These are phyloP conservation scores for Daldinia sp. DNA, from an alignment of 2,329 filamentous ascomycete genomes.

Conservation along the genomic window DNA sequence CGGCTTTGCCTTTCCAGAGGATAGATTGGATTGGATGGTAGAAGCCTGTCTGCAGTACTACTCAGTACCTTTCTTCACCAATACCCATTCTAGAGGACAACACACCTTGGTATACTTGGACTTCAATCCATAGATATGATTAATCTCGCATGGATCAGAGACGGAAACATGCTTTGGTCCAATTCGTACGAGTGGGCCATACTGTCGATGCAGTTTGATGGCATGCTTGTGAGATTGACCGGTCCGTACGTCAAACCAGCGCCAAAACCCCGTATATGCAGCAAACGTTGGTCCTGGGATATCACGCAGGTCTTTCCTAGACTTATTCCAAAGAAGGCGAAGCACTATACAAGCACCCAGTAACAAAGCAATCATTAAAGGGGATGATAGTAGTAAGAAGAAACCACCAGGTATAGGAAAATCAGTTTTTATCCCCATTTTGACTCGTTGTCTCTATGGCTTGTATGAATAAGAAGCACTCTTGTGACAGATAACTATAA, in stretches of 20 bases:
- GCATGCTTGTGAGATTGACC: background rate
- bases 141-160: conserved; percentile 19
- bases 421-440: background rate
- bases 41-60: background rate
- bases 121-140: conserved; percentile 25
- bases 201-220: background rate
- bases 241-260: background rate
- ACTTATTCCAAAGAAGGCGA: background rate
- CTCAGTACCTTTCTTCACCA: background rate
- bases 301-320: background rate
- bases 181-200: conserved; percentile 8
- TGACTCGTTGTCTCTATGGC: background rate
- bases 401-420: background rate
- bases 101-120: conserved; percentile 21
- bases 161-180: conserved; percentile 23
- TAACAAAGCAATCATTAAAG: background rate
- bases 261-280: background rate
- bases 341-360: background rate
- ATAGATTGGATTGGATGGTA: background rate
- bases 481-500: background rate
- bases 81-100: too few species aligned
- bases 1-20: background rate
- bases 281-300: background rate
- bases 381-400: background rate
- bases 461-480: background rate